A percentile compares a stretch with the other conserved stretches of the same genome.
Conservation (phyloP, 768 basidiomycete species). For the Arthromyces matolae region DNA sequence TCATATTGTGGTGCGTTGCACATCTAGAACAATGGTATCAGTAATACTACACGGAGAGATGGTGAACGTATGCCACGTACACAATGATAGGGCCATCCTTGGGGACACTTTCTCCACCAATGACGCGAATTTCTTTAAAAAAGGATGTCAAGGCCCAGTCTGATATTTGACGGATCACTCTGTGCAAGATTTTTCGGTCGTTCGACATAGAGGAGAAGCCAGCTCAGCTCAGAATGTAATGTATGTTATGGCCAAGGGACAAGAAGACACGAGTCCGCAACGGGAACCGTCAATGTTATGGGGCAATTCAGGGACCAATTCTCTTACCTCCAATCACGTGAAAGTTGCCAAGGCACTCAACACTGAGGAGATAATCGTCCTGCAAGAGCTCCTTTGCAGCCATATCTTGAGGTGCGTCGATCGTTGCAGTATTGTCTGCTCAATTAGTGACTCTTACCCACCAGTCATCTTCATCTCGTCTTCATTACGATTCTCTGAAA, state of each 20-base stretch:
- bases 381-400: background rate
- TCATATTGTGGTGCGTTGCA: slow-evolving; percentile 94
- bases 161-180: slow-evolving; percentile 67
- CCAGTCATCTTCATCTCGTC: no score
- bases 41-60: no score
- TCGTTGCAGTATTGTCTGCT: no score
- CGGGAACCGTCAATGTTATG: no score
- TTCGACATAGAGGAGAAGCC: slow-evolving; percentile 27
- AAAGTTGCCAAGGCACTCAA: background rate
- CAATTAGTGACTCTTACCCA: background rate
- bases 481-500: no score
- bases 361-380: background rate
- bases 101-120: slow-evolving; percentile 88
- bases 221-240: no score
- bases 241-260: no score
- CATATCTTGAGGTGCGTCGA: background rate
- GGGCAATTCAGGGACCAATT: background rate
- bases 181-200: slow-evolving; percentile 54
- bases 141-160: slow-evolving; percentile 77
- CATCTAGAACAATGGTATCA: slow-evolving; percentile 39
- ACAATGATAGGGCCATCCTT: slow-evolving; percentile 86
- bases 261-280: background rate
- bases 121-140: slow-evolving; percentile 83
- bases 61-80: no score
- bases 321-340: background rate